A percentile compares a stretch with the other conserved stretches of the same genome.
phyloP scores from a whole-genome alignment of 2,329 filamentous ascomycete genomes.

The Fusarium nygamai region DNA sequence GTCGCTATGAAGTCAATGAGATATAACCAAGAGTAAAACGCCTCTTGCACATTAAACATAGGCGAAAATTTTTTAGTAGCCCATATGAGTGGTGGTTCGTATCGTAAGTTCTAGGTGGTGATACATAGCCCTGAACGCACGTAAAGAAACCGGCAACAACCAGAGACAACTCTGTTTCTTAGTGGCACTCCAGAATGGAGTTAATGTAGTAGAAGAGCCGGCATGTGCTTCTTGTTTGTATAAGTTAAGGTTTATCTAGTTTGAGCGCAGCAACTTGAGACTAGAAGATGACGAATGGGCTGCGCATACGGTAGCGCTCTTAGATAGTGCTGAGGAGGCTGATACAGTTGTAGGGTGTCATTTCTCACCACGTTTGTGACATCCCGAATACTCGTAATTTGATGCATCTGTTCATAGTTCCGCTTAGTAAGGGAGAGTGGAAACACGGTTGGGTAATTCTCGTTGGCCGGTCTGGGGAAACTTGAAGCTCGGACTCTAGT shows the following conservation, averaged over 20 bases:
- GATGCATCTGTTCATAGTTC: fast-evolving
- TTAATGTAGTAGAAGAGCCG: neutral
- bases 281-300: fast-evolving
- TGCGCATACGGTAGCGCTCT: fast-evolving
- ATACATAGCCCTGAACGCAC: fast-evolving
- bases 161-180: fast-evolving
- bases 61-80: fast-evolving
- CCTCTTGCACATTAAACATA: fast-evolving
- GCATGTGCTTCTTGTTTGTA: neutral
- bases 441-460: fast-evolving
- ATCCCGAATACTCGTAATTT: neutral
- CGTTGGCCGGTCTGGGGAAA: fast-evolving
- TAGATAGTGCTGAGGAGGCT: neutral
- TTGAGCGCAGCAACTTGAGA: fast-evolving
- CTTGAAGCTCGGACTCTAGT: neutral
- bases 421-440: neutral
- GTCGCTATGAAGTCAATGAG: neutral
- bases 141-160: neutral
- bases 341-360: neutral
- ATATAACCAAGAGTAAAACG: fast-evolving
- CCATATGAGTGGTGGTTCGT: neutral
- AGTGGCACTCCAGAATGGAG: fast-evolving
- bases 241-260: neutral
- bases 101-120: too few relatives aligned
- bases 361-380: neutral